A percentile compares a stretch with the other conserved stretches of the same genome.
phyloP scores from a whole-genome alignment of 768 basidiomycete species.

The Crepidotus variabilis region DNA sequence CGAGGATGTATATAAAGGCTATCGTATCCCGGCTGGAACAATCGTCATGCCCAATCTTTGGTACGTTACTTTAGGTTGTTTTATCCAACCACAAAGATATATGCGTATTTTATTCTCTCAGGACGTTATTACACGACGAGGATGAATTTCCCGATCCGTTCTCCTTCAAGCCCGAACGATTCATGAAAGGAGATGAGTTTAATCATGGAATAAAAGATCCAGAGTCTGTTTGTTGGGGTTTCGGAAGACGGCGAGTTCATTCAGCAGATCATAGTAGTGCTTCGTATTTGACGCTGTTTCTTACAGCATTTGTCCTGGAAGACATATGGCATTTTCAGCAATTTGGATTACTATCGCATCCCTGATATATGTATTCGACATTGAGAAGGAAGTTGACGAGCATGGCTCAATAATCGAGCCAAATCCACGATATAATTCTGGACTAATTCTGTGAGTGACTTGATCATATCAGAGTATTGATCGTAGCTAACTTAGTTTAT shows the following conservation, averaged over 20 bases:
- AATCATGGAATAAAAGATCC: conserved; percentile 22
- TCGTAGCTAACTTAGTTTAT: background rate
- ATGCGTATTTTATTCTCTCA: conserved; percentile 6
- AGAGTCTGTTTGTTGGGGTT: conserved; percentile 26
- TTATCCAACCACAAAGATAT: background rate
- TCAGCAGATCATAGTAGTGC: background rate
- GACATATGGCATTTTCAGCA: conserved; percentile 20
- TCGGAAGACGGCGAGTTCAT: conserved; percentile 23
- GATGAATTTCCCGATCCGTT: conserved; percentile 34
- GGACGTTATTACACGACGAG: conserved; percentile 39
- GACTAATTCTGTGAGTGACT: conserved; percentile 14
- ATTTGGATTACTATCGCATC: conserved; percentile 22
- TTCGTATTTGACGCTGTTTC: background rate
- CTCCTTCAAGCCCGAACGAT: conserved; percentile 37
- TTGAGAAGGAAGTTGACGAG: conserved; percentile 19
- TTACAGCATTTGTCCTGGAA: conserved; percentile 21
- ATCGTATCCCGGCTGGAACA: conserved; percentile 28
- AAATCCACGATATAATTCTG: conserved; percentile 12
- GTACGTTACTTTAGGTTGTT: conserved; percentile 10
- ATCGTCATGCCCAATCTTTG: conserved; percentile 27
- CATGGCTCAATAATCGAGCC: conserved; percentile 12
- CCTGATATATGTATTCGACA: conserved; percentile 17
- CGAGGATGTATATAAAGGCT: conserved; percentile 31
- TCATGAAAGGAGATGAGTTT: conserved; percentile 23
- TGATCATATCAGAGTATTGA: no score